Evolutionary conservation across 495 filamentous ascomycete genomes (phyloP), one percentile per base, ranked within the genome.

Genomic region (Lichenothelia convexa): DNA sequence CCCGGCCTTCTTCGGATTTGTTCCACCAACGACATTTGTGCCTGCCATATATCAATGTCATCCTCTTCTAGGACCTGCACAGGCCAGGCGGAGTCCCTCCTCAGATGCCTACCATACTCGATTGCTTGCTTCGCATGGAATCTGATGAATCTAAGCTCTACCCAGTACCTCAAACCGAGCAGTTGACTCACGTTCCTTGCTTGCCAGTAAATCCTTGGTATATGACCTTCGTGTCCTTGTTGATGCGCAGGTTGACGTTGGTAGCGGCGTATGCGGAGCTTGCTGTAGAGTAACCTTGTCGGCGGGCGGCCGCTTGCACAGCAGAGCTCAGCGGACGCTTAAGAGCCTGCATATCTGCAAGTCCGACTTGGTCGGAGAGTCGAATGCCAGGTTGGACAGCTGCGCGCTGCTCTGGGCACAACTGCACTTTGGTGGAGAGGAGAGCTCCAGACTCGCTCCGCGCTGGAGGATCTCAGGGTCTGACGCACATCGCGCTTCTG

Each of bases 81-180:
- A n/a, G n/a, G n/a, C n/a, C n/a, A n/a, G n/a, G n/a, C n/a, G n/a
- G n/a, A n/a, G n/a, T n/a, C n/a, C n/a, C n/a, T n/a, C n/a, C n/a
- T n/a, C n/a, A n/a, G n/a, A n/a, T n/a, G 54, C 56, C 53, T 80
- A 92, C 87, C 87, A 57, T 94, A 93, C 52, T 86, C 89, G 55
- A 99, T 99, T 33, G 89, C 89, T 68, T 93, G 85, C 58, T 85
- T 70, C 41, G 89, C 91, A 56, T 97, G 89, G 68, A 99, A 99
- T 40, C 86, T 95, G 46, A 21, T 30, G 39, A 34, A 48, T 35
- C 55, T 75, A 54, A 75, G 44, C 40, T 21, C 11, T 20, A 12
- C 33, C 2, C 19, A 8, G 35, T 20, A 21, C 3, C 30, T 17
- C 18, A 2, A 31, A 4, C 9, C 18, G 23, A 24, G 35, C 15